phyloP scores from a whole-genome alignment of 768 basidiomycete genomes.

The Ramaria rubella region DNA sequence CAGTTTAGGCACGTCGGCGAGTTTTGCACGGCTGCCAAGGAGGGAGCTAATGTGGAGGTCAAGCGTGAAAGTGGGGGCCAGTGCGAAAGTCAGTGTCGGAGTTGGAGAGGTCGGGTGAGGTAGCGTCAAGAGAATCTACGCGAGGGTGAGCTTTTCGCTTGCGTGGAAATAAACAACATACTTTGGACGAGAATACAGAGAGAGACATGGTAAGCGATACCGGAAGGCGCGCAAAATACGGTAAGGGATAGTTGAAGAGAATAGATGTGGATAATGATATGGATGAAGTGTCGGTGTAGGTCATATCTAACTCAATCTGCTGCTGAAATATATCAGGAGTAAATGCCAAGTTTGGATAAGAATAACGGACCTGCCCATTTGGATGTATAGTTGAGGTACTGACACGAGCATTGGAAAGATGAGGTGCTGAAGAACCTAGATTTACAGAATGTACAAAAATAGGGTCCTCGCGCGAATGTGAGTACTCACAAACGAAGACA shows the following conservation, averaged over 20 bases:
- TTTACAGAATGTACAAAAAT: constrained; percentile 82
- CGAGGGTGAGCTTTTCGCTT: constrained; percentile 5
- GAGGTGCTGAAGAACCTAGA: constrained; percentile 75
- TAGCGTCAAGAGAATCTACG: constrained; percentile 56
- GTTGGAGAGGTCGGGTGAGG: constrained; percentile 47
- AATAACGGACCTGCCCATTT: constrained; percentile 13
- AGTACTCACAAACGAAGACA: background rate
- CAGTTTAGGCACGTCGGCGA: constrained; percentile 94
- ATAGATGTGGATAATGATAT: constrained; percentile 78
- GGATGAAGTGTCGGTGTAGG: constrained; percentile 78
- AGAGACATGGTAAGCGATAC: constrained; percentile 75
- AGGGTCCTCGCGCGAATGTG: constrained; percentile 51
- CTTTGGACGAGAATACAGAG: constrained; percentile 47
- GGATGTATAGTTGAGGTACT: constrained; percentile 8
- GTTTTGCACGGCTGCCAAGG: constrained; percentile 93
- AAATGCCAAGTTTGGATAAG: background rate
- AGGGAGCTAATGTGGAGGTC: constrained; percentile 84
- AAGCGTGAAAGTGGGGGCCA: constrained; percentile 83
- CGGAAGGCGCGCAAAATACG: constrained; percentile 75
- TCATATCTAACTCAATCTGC: constrained; percentile 78
- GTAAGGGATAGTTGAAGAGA: constrained; percentile 79
- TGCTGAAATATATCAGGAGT: constrained; percentile 25
- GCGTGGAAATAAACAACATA: background rate
- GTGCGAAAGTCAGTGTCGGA: constrained; percentile 60
- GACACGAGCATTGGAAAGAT: constrained; percentile 63